Percentiles rank a stretch among this genome's conserved stretches.
These are phyloP conservation scores for Umbilicus rupestris DNA, from an alignment of 164 flowering plant species.

Conservation along the genomic window DNA sequence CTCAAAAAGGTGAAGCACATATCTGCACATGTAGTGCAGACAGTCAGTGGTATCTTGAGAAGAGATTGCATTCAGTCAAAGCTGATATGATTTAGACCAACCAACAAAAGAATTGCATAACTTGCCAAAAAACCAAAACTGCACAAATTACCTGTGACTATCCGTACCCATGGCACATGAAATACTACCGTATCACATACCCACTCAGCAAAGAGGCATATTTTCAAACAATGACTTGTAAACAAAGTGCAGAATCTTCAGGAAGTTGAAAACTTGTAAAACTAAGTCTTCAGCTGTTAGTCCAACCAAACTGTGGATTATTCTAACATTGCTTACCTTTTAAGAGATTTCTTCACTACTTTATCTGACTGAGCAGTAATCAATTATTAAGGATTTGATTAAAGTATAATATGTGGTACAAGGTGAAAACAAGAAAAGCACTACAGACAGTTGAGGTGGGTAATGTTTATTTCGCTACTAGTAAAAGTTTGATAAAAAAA, in stretches of 20 bases:
- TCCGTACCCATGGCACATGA: not conserved
- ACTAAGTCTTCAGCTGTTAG: not conserved
- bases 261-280: constrained; percentile 5
- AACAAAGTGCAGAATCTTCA: not conserved
- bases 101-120: not conserved
- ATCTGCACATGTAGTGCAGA: not conserved
- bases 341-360: not conserved
- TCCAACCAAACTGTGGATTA: constrained; percentile 4
- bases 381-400: not conserved
- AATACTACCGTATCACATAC: not conserved
- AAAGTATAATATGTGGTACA: not conserved
- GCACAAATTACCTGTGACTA: not conserved
- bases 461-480: not conserved
- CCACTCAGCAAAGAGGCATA: not conserved
- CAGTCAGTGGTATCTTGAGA: not conserved
- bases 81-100: not conserved
- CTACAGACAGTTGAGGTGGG: not conserved
- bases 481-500: not conserved
- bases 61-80: not conserved
- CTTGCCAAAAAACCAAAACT: not conserved
- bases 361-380: not conserved
- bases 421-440: not conserved
- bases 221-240: not conserved
- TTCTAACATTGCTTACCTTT: not conserved
- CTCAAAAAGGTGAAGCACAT: constrained; percentile 1